These are phyloP conservation scores for Thielaviopsis ethacetica DNA, from an alignment of 2,329 filamentous ascomycete species.

Conservation along the genomic window DNA sequence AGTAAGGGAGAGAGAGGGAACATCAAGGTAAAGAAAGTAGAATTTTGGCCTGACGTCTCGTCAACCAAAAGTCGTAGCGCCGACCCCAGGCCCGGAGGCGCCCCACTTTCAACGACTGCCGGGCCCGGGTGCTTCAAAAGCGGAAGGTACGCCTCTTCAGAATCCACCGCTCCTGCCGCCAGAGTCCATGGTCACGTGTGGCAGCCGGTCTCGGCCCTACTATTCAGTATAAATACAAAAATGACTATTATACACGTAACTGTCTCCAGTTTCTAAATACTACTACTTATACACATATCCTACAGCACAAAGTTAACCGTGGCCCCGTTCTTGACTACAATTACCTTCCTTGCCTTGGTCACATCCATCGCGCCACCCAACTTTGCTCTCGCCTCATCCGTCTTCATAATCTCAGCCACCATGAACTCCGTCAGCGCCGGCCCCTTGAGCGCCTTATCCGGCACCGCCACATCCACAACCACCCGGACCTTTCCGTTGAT, in stretches of 20 bases:
- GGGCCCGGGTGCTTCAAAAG: too few relatives aligned
- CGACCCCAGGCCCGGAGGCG: not conserved
- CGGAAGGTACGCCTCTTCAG: too few relatives aligned
- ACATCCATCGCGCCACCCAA: constrained; percentile 27
- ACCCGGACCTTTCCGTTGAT: constrained; percentile 66
- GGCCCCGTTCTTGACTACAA: constrained; percentile 50
- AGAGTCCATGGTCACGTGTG: too few relatives aligned
- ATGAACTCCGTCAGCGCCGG: constrained; percentile 41
- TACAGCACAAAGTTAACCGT: constrained; percentile 59
- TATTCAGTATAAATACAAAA: not conserved
- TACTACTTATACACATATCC: not conserved
- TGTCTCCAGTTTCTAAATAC: not conserved
- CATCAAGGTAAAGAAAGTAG: not conserved
- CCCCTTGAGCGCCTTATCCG: constrained; percentile 19
- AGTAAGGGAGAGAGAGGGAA: too few relatives aligned
- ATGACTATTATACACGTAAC: not conserved
- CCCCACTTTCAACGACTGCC: too few relatives aligned
- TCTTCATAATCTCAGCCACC: constrained; percentile 41
- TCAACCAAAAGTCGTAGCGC: too few relatives aligned
- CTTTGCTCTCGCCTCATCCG: constrained; percentile 42
- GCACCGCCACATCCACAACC: constrained; percentile 44
- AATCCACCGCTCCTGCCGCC: too few relatives aligned
- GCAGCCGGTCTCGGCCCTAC: too few relatives aligned
- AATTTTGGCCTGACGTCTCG: too few relatives aligned
- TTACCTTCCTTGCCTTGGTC: constrained; percentile 40